These are phyloP conservation scores for Suillus subaureus DNA, from an alignment of 768 basidiomycete species.

Conservation along the genomic window DNA sequence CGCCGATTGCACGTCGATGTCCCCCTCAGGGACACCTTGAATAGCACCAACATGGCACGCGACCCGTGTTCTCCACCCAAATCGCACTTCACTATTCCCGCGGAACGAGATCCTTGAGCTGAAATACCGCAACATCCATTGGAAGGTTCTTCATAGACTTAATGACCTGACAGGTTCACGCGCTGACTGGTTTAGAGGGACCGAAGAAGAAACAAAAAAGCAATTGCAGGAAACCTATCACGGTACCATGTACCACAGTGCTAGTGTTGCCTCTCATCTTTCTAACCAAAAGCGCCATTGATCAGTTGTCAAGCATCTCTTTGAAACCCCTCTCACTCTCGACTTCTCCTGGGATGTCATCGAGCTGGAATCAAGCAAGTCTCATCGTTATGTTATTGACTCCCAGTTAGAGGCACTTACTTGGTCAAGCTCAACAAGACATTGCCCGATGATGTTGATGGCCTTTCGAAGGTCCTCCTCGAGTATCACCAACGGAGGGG, in stretches of 20 bases:
- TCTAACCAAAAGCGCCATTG: background rate
- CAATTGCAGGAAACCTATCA: background rate
- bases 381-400: background rate
- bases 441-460: conserved; percentile 74
- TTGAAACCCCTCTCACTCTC: conserved; percentile 62
- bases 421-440: conserved; percentile 78
- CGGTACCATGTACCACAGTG: background rate
- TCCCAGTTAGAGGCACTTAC: conserved; percentile 38
- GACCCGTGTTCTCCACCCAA: background rate
- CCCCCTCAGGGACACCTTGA: background rate
- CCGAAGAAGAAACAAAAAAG: background rate
- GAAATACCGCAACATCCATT: background rate
- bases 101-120: background rate
- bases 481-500: conserved; percentile 93
- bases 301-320: conserved; percentile 34
- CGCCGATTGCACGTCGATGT: background rate
- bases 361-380: conserved; percentile 37
- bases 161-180: background rate
- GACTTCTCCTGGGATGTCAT: conserved; percentile 65
- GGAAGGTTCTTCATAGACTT: background rate
- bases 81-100: background rate
- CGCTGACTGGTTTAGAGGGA: background rate
- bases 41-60: background rate
- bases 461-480: conserved; percentile 81
- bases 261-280: background rate